Evolutionary conservation across 2,329 filamentous ascomycete genomes (phyloP), one percentile per base, ranked within the genome.

Genomic region (Hirsutella rhossiliensis): DNA sequence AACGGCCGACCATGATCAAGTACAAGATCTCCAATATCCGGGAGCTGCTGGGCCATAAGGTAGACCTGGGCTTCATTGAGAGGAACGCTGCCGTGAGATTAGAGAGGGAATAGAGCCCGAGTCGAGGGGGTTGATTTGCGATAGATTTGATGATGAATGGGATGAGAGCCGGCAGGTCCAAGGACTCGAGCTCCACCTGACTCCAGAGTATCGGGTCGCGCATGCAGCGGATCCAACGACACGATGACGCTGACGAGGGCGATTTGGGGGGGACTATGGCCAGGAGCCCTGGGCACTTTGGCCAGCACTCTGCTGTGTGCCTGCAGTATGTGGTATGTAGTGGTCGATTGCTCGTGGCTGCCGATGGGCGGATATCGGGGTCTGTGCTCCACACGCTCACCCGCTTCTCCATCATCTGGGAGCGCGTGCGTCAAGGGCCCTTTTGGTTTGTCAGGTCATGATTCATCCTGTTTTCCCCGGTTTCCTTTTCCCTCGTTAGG

Each of bases 1-100:
- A 98, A 73, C 71, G 92, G 56, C 92, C 92, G 46, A 97, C 92
- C 11, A 98, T 97, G 92, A 95, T 96, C 69, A 92, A 94, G 75
- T 94, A 84, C 62, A 79, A 75, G 56, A 87, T 87, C 48, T 86
- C 78, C 57, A 96, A 96, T 65, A 96, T 96, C 56, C 80, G 89
- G 54, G 88, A 95, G 65, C 67, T 96, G 57, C 71, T 98, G 44
- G 90, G 90, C 13, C 90, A 98, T 70, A 94, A 95, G 71, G 89
- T 96, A 37, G 89, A 97, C 66, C 68, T 97, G 60, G 80, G 80
- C 58, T 96, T 96, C 69, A 88, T 98, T 54, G 83, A 94, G 71
- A 80, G 75, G 53, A 96, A 94, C 65, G 82, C 90, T 11, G 92
- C 90, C 18, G 89, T 97, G 48, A 76, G 90, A 63, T 70, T 97